Evolutionary conservation across 257 asterid genomes (phyloP), one percentile per base, ranked within the genome.

Genomic region (Penstemon barbatus): DNA sequence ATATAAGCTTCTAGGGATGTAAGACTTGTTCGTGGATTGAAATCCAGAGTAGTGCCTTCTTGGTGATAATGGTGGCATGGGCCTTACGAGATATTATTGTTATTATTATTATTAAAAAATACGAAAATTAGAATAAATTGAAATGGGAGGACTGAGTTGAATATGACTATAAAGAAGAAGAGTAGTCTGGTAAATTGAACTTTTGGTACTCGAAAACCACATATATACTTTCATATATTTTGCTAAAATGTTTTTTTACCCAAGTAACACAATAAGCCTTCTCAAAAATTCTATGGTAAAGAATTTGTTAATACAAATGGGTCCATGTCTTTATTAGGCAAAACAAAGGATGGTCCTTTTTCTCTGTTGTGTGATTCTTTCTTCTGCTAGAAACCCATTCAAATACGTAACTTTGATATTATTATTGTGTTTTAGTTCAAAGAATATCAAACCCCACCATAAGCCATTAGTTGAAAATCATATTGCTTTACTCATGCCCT

Each of bases 291-390:
- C 49, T n/a, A 70, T 1, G 56, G 80, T 65, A 73, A 78, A 73
- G 71, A 76, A 62, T 57, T 78, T 76, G 49, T 67, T 80, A 79
- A 65, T 44, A 46, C 25, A 60, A 18, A 63, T 70, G 87, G 85
- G 84, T 72, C 90, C 86, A 63, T 57, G 58, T 68, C 87, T 81
- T 87, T 83, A 83, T 62, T 80, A 62, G 82, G 66, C 86, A 83
- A 78, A 77, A 81, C 71, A 78, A 83, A 68, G 77, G 75, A 67
- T 72, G 75, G 71, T 65, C 78, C 75, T 77, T 74, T 76, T 78
- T 73, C 74, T 64, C 64, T 67, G 57, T 77, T 56, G 68, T 50
- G 84, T 79, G 87, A 82, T 85, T 77, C 89, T 84, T 77, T 82
- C 66, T 77, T 79, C 81, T 74, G 83, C 73, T 69, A 56, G 61